A percentile compares a stretch with the other conserved stretches of the same genome.
phyloP scores from a whole-genome alignment of 1,139 yeast genomes.

The Candida freyschussii region DNA sequence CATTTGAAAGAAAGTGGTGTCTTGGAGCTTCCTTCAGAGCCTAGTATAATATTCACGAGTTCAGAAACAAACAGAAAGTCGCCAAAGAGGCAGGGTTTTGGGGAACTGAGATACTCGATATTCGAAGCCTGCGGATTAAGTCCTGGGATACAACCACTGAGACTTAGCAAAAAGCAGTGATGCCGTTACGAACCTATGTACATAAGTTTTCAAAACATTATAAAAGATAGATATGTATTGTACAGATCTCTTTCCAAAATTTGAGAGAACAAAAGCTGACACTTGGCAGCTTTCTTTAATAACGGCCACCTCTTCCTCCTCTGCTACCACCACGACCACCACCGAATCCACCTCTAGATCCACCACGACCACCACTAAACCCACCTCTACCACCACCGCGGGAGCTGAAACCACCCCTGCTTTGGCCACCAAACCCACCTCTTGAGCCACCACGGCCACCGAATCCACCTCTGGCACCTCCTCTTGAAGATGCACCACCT shows the following conservation, averaged over 20 bases:
- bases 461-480: conserved; percentile 39
- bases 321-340: conserved; percentile 36
- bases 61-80: conserved; percentile 28
- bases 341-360: conserved; percentile 43
- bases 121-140: conserved; percentile 35
- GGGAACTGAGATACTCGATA: conserved; percentile 33
- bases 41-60: conserved; percentile 37
- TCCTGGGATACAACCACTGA: conserved; percentile 24
- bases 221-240: no score
- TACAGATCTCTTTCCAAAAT: no score
- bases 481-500: conserved; percentile 42
- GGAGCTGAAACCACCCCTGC: conserved; percentile 36
- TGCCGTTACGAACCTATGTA: no score
- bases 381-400: conserved; percentile 47
- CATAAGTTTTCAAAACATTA: no score
- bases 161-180: no score
- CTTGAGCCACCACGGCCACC: conserved; percentile 38
- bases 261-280: no score
- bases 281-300: no score
- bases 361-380: conserved; percentile 34
- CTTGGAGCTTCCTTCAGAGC: conserved; percentile 28
- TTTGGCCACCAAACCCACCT: conserved; percentile 36
- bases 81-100: conserved; percentile 35
- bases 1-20: conserved; percentile 28
- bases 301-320: conserved; percentile 37